Conservation (phyloP, 129 eudicot genomes). For the Erigeron canadensis region DNA sequence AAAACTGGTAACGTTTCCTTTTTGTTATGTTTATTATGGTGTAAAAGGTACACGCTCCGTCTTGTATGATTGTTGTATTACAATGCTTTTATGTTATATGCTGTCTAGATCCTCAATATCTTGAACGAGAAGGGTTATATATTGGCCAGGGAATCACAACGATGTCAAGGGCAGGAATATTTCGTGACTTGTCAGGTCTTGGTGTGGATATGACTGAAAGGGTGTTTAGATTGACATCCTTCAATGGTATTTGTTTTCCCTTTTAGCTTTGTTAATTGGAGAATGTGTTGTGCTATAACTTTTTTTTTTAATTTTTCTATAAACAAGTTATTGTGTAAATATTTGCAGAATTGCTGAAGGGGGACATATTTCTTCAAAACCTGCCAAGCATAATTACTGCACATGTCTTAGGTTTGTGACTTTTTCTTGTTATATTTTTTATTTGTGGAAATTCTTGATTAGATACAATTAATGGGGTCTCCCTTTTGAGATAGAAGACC, state of each 20-base stretch:
- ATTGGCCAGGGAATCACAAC: constrained; percentile 84
- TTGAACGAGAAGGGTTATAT: constrained; percentile 77
- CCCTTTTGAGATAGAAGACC: not conserved
- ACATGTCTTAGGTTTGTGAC: constrained; percentile 64
- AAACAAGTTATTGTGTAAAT: not conserved
- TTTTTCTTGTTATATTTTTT: not conserved
- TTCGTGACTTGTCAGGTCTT: constrained; percentile 71
- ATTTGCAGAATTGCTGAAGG: constrained; percentile 78
- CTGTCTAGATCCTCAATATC: constrained; percentile 74
- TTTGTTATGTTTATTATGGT: constrained; percentile 13
- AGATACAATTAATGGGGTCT: not conserved
- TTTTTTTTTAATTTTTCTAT: constrained; percentile 1
- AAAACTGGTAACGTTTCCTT: constrained; percentile 47
- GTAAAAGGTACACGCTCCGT: not conserved
- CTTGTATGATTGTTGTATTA: not conserved
- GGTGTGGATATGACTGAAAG: constrained; percentile 77
- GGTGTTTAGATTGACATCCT: constrained; percentile 72
- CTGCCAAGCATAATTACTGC: constrained; percentile 93
- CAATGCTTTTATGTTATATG: constrained; percentile 7
- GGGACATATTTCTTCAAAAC: constrained; percentile 96
- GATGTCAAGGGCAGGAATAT: constrained; percentile 90
- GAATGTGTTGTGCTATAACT: constrained; percentile 3
- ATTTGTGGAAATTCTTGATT: not conserved
- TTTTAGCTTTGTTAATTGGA: not conserved
- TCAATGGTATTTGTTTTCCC: constrained; percentile 48